Percentiles rank a stretch among this genome's conserved stretches.
Conservation (phyloP, 1,139 yeast genomes). For the Yamadazyma pseudoaaseri region DNA sequence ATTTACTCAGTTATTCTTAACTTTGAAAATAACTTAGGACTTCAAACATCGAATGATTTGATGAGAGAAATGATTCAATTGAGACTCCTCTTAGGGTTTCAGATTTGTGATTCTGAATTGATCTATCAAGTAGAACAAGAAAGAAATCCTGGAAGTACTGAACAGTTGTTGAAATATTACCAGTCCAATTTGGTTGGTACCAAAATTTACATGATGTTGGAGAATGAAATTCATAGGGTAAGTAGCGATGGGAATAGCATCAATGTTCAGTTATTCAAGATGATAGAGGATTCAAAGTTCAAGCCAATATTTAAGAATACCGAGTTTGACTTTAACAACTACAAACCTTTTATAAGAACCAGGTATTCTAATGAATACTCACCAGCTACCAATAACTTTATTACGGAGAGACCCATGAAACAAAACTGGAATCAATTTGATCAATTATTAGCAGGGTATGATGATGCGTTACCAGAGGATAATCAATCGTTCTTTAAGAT, state of each 20-base stretch:
- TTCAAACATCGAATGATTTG: conserved; percentile 57
- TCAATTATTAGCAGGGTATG: conserved; percentile 86
- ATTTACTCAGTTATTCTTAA: conserved; percentile 63
- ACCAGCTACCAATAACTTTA: conserved; percentile 57
- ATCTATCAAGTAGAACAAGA: conserved; percentile 67
- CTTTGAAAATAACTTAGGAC: conserved; percentile 50
- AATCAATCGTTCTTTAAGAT: conserved; percentile 61
- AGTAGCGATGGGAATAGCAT: conserved; percentile 70
- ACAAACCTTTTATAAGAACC: conserved; percentile 67
- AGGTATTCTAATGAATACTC: conserved; percentile 70
- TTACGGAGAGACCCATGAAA: conserved; percentile 49
- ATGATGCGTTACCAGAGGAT: conserved; percentile 61
- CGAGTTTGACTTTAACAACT: conserved; percentile 24
- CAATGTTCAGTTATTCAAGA: conserved; percentile 71
- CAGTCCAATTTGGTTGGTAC: conserved; percentile 49
- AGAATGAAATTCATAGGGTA: conserved; percentile 82
- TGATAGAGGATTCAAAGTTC: conserved; percentile 15
- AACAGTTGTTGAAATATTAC: conserved; percentile 41
- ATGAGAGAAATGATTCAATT: conserved; percentile 86
- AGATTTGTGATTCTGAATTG: conserved; percentile 71
- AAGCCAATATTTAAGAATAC: conserved; percentile 19
- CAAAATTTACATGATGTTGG: conserved; percentile 70
- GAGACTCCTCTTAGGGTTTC: conserved; percentile 84
- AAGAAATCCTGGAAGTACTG: conserved; percentile 57
- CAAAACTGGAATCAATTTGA: conserved; percentile 92